Base-by-base conservation (phyloP, 2,329 filamentous ascomycete species). In the Davidsoniella eucalypti region DNA sequence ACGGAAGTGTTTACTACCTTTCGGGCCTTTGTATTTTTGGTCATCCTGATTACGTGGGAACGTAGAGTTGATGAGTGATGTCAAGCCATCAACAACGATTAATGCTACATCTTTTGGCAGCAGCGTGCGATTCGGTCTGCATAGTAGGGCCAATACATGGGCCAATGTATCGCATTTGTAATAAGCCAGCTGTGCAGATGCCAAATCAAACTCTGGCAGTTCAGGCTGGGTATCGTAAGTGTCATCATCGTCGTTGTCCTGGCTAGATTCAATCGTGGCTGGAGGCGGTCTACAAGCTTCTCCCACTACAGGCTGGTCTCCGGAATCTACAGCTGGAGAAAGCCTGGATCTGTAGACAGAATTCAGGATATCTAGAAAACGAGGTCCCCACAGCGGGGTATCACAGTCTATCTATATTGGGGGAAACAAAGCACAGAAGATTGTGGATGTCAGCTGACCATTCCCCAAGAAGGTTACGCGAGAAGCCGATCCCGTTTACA, bases 61-160 rank as follows among this genome's bases (percentile, higher is more conserved):
- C 29, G 86, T 80, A 49, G 80, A 75, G 56, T 84, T 84, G 52
- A 95, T 71, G 23, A 92, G 69, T 6, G 79, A 78, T 5, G 87
- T 87, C 17, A 93, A 66, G 2, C 81, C 81, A 61, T 93, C 87
- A 55, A 95, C 68, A 10, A 95, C 69, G 37, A 95, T 64, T 1
- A 95, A 68, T 21, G 74, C 72, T 9, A 83, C 81, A 26, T 70
- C 68, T 21, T 62, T 52, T 1, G 82, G 76, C 45, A 87, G 75
- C 54, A 84, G 80, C 8, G 66, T 64, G 2, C 70, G 59, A 1
- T 79, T 76, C n/a, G 83, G 77, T 49, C 80, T 75, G 47, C 80
- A 73, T 41, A 93, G 68, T 26, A 94, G 67, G 9, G 86, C 83
- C 51, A 95, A 71, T 53, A 85, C 70, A 63, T 93, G 80, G 46